Base-by-base conservation (phyloP, 2,329 filamentous ascomycete genomes). In the Kalmusia sp. region DNA sequence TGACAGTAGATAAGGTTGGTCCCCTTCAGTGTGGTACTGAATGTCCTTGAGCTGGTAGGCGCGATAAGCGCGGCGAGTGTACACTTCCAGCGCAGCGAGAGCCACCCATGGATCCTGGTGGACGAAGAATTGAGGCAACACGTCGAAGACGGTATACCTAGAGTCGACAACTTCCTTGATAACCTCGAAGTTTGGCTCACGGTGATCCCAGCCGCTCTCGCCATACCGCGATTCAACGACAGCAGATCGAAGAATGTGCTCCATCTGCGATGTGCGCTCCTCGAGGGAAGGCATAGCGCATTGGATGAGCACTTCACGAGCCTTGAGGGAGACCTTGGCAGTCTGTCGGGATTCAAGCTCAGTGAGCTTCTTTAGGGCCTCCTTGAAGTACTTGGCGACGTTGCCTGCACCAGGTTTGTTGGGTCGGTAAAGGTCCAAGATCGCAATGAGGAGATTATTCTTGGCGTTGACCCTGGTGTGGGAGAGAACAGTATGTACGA, bases 111-210 rank as follows among this genome's bases (percentile, higher is more conserved):
- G 88, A 70, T 99, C 95, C 35, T 91, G 86, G 77, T 99, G 92
- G 28, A 88, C 90, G 72, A 99, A 99, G 86, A 99, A 99, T 52
- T 92, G 87, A 6, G 93, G 90, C 62, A 99, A 78, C 15, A 99
- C 95, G 71, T 99, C 95, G 65, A 97, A 96, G 60, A 99, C 95
- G 35, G 93, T 98, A 81, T 96, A 98, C 80, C 96, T 96, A 49
- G 95, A 98, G 77, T 99, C 95, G 47, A 99, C 92, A 27, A 99
- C 93, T 76, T 99, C 95, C 82, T 96, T 96, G 79, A 99, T 89
- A 60, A 96, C 82, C 19, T 96, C 90, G 49, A 96, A 80, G 77
- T 89, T 91, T 41, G 95, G 95, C 77, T 97, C 91, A 62, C 95
- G 85, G 79, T 99, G 95, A 60, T 97, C 93, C 90, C 91, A 96